phyloP scores from a whole-genome alignment of 106 monocot genomes.

The Dioscorea dumetorum region DNA sequence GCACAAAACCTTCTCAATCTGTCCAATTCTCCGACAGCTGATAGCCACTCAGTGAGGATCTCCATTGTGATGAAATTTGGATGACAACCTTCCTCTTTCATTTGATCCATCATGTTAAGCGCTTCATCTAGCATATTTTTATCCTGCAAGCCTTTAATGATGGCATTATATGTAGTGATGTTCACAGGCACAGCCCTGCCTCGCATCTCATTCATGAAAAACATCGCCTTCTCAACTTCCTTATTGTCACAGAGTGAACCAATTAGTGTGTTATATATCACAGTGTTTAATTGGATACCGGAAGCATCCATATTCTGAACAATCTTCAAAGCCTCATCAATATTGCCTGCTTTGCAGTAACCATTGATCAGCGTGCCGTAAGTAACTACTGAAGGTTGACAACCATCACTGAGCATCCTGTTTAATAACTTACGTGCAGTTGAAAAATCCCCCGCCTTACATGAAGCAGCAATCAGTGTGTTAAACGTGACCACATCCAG shows the following conservation, averaged over 20 bases:
- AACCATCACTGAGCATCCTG: slow-evolving; percentile 40
- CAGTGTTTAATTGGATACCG: slow-evolving; percentile 28
- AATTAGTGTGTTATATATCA: slow-evolving; percentile 59
- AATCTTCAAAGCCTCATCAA: slow-evolving; percentile 45
- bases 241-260: slow-evolving; percentile 26
- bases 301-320: slow-evolving; percentile 38
- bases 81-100: slow-evolving; percentile 47
- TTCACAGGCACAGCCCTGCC: slow-evolving; percentile 31
- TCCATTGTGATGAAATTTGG: slow-evolving; percentile 65
- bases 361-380: slow-evolving; percentile 79
- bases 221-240: slow-evolving; percentile 27
- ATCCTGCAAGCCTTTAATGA: slow-evolving; percentile 34
- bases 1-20: slow-evolving; percentile 46
- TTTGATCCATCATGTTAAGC: slow-evolving; percentile 52
- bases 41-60: slow-evolving; percentile 71
- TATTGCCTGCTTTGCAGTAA: slow-evolving; percentile 44
- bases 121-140: slow-evolving; percentile 40
- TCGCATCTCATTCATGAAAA: slow-evolving; percentile 55
- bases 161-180: slow-evolving; percentile 57
- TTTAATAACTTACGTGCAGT: slow-evolving; percentile 35
- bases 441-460: slow-evolving; percentile 49
- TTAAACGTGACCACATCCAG: slow-evolving; percentile 76
- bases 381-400: slow-evolving; percentile 48
- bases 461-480: slow-evolving; percentile 50
- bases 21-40: slow-evolving; percentile 44